Conservation (phyloP, 2,329 filamentous ascomycete species). For the Diaporthe citrichinensis region DNA sequence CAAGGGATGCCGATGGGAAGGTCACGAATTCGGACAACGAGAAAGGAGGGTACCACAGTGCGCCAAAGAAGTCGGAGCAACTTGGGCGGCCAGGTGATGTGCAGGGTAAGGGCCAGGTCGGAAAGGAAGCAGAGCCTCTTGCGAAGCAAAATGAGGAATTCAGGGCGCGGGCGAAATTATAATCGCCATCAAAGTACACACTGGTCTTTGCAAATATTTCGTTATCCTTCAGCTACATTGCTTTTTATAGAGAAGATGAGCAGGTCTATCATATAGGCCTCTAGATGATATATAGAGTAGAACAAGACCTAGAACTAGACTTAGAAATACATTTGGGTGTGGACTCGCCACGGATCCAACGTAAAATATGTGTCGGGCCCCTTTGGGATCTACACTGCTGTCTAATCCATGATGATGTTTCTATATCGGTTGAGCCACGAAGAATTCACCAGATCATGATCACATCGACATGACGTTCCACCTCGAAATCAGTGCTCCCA, state of each 20-base stretch:
- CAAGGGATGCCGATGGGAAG: conserved; percentile 65
- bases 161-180: conserved; percentile 56
- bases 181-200: conserved; percentile 22
- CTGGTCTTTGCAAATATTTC: background rate
- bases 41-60: conserved; percentile 56
- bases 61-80: conserved; percentile 50
- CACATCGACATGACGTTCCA: conserved; percentile 4
- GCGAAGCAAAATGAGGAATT: conserved; percentile 54
- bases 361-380: background rate
- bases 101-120: conserved; percentile 48
- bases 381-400: background rate
- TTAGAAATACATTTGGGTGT: background rate
- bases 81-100: conserved; percentile 51
- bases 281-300: background rate
- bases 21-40: conserved; percentile 70
- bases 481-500: conserved; percentile 3
- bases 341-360: background rate
- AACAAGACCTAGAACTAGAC: background rate
- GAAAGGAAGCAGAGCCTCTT: conserved; percentile 57
- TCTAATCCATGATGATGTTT: background rate
- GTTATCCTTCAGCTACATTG: background rate
- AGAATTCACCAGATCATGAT: background rate
- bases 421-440: background rate
- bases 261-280: background rate
- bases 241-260: background rate